Conservation (phyloP, 2,329 filamentous ascomycete genomes). For the Talaromyces sp. region DNA sequence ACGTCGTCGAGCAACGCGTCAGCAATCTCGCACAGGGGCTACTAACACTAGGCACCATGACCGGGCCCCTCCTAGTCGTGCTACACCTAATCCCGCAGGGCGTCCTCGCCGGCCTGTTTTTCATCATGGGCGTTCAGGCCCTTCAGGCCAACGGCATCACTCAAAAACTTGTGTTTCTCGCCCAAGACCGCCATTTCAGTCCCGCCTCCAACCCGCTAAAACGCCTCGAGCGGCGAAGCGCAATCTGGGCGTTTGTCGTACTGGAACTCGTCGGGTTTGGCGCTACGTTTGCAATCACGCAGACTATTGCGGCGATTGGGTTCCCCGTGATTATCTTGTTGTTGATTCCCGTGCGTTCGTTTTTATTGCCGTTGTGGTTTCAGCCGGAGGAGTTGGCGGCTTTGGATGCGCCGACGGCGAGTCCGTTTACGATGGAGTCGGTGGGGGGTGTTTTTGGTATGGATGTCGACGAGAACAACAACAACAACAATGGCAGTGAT, state of each 20-base stretch:
- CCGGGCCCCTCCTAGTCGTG: conserved; percentile 65
- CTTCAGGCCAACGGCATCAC: conserved; percentile 73
- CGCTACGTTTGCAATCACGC: conserved; percentile 75
- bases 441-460: conserved; percentile 58
- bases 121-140: conserved; percentile 77
- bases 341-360: conserved; percentile 60
- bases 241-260: conserved; percentile 66
- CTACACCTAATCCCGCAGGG: conserved; percentile 73
- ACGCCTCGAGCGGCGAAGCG: conserved; percentile 53
- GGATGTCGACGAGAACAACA: conserved; percentile 23
- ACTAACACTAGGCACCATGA: conserved; percentile 73
- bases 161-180: conserved; percentile 64
- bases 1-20: conserved; percentile 63
- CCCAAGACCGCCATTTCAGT: conserved; percentile 59
- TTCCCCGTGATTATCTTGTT: conserved; percentile 70
- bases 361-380: conserved; percentile 59
- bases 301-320: conserved; percentile 75
- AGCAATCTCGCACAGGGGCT: conserved; percentile 75
- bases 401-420: conserved; percentile 70
- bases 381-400: conserved; percentile 53
- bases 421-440: conserved; percentile 69
- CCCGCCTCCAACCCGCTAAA: conserved; percentile 52
- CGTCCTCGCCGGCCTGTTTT: conserved; percentile 75
- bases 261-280: conserved; percentile 66
- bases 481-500: background rate